Evolutionary conservation across 148 eudicot species (phyloP), one percentile per base, ranked within the genome.

Genomic region (Chenopodium quinoa): DNA sequence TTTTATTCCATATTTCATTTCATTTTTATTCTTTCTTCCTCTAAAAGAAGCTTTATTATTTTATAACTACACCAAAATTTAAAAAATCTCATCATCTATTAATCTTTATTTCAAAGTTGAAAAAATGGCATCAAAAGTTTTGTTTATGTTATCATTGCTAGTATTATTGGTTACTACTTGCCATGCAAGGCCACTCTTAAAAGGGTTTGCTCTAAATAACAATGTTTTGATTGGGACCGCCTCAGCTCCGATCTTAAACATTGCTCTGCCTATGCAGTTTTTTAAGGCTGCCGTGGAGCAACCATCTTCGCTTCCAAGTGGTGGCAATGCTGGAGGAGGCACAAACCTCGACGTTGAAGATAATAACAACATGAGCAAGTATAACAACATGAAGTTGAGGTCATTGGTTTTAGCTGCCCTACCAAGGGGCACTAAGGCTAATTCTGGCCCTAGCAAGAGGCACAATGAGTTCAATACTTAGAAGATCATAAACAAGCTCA

Each of bases 331-430:
- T 40, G 80, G 62, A 2, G 80, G n/a, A 20, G 80, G 40, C 20
- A 19, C 1, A 1, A 20, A 7, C 29, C 72, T 13, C 34, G 67
- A 54, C 16, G 32, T 16, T n/a, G 76, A 73, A 47, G 76, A 4
- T 73, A 12, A 11, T 19, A 44, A 40, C 22, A 64, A 31, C 4
- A 60, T 16, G 25, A 63, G n/a, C 46, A 77, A 71, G 77, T 72
- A 82, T 58, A 40, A 40, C 44, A 40, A 40, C 5, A 47, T 14
- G 47, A 75, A 46, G 71, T 83, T 79, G n/a, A 83, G 79, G 76
- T 58, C 76, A 68, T 79, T 83, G 46, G 86, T 83, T 13, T 25
- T 83, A 8, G 80, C 40, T 69, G n/a, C 81, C 68, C 85, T 83
- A 27, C 85, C 85, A 34, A 83, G 68, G 82, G 82, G 82, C 31